Evolutionary conservation across 306 rosid genomes (phyloP), one percentile per base, ranked within the genome.

Genomic region (Senna siamea): DNA sequence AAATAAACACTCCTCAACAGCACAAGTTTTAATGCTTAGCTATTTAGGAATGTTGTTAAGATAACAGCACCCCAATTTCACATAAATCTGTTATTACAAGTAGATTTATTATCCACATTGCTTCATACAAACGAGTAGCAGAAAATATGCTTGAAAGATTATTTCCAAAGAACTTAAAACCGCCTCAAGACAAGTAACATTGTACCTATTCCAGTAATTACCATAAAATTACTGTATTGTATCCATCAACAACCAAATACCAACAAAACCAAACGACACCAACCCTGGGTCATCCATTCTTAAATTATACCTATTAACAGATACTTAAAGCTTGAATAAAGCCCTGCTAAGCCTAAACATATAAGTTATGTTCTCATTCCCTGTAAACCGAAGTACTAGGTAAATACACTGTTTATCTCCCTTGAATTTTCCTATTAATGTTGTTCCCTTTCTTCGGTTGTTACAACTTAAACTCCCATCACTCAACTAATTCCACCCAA

Each of bases 61-160:
- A 72, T 62, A 10, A 61, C 12, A 68, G n/a, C 66, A 4, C 37
- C 65, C 66, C 82, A 62, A 28, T 32, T 62, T 74, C 74, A 57
- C 61, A 22, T 18, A 3, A 46, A 37, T 10, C 26, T 19, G 35
- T 50, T 54, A 66, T 18, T 54, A 46, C 23, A 14, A 54, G 55
- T 26, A 55, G 18, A 72, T 46, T 47, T 19, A 60, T 44, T 9
- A 13, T 56, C 50, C 65, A 50, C 32, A 35, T 20, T 63, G 40
- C 51, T 64, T 6, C 18, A 40, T 9, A 15, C 53, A 59, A 73
- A 50, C 66, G 37, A 12, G 58, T 50, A 41, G 19, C 55, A 65
- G 53, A 43, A 43, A 43, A 66, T 43, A 23, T 44, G 44, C 70
- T 30, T 2, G 30, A 6, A 13, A 18, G 15, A 44, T 43, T 37